Percentiles rank a stretch among this genome's conserved stretches.
phyloP scores from a whole-genome alignment of 208 protist species.

The Leishmania lainsoni region DNA sequence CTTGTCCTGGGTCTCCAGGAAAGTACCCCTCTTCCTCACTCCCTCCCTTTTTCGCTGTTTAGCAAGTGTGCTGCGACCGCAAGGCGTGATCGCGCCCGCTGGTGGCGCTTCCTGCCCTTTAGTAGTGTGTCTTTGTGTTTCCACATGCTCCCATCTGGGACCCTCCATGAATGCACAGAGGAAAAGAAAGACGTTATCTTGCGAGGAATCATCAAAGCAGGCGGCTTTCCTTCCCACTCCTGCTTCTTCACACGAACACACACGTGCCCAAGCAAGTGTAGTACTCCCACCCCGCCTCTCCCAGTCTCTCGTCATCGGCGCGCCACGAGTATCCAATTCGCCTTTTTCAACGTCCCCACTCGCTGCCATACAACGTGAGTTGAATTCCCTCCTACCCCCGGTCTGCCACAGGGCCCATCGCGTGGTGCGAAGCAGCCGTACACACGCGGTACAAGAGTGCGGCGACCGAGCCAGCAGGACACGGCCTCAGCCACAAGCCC shows the following conservation, averaged over 20 bases:
- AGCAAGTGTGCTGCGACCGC: neutral
- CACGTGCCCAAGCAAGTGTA: neutral
- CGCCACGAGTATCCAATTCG: neutral
- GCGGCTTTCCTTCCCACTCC: neutral
- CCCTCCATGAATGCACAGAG: neutral
- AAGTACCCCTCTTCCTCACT: neutral
- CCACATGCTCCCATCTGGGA: neutral
- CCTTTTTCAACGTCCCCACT: neutral
- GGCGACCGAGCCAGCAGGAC: neutral
- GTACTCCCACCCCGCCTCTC: neutral
- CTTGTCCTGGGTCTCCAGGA: neutral
- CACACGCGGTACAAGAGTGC: neutral
- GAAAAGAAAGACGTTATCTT: neutral
- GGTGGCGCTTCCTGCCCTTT: neutral
- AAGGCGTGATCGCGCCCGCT: too few relatives aligned
- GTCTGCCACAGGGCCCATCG: neutral
- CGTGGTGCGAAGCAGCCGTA: neutral
- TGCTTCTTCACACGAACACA: neutral
- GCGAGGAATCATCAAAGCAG: neutral
- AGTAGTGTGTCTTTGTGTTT: neutral
- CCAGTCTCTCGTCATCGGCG: neutral
- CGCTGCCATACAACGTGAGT: neutral
- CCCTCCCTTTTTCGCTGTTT: too few relatives aligned
- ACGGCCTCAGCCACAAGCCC: too few relatives aligned
- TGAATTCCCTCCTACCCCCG: neutral